Percentiles rank a stretch among this genome's conserved stretches.
Evolutionary conservation across 2,329 filamentous ascomycete genomes (phyloP).

Genomic region (Ceratocystis diversiconidia): DNA sequence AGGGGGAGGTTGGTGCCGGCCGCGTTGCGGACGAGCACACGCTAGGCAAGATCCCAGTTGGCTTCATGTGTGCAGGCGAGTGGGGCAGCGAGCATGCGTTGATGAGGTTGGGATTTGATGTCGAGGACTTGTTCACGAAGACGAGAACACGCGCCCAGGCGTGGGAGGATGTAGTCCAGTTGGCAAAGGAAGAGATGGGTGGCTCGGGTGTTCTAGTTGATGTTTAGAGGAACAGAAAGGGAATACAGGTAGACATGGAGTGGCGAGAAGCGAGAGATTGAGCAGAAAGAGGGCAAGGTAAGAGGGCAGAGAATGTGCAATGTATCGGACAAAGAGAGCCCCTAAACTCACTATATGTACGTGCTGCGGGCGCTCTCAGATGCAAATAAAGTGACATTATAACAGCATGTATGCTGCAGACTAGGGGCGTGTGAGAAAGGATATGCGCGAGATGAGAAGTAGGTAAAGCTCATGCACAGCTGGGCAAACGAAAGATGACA

Average conservation of each 20-base stretch:
- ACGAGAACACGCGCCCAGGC: constrained; percentile 25
- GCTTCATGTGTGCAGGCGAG: constrained; percentile 41
- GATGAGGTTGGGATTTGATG: constrained; percentile 35
- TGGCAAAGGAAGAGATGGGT: constrained; percentile 23
- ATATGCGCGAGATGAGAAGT: no score
- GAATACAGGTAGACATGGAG: neutral
- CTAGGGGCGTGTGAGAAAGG: neutral
- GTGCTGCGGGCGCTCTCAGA: neutral
- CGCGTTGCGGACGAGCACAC: constrained; percentile 23
- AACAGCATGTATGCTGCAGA: neutral
- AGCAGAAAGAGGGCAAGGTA: neutral
- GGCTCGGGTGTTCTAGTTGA: neutral
- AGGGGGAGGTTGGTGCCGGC: constrained; percentile 24
- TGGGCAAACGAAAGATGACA: no score
- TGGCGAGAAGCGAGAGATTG: neutral
- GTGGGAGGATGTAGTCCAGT: constrained; percentile 34
- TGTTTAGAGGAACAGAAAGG: neutral
- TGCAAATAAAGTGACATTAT: neutral
- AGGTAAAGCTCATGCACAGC: no score
- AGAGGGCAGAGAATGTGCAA: no score
- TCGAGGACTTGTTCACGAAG: constrained; percentile 29
- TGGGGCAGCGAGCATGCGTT: constrained; percentile 39
- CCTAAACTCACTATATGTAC: no score
- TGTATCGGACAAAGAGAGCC: neutral
- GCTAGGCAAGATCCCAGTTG: constrained; percentile 34